Conservation (phyloP, 768 basidiomycete species). For the Rhodotorula taiwanensis region DNA sequence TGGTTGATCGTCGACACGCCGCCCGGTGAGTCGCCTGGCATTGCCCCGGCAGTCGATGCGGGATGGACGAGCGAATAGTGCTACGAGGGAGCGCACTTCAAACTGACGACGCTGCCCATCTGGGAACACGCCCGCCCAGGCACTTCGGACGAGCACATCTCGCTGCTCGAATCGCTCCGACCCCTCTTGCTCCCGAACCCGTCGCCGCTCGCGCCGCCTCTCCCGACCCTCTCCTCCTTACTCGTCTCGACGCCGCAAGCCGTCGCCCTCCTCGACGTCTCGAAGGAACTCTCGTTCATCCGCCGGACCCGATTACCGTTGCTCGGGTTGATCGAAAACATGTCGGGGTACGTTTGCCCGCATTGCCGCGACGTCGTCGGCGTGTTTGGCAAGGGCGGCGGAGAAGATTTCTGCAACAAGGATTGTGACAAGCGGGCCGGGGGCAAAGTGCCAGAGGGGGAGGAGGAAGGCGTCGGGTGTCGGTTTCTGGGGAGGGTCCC, state of each 20-base stretch:
- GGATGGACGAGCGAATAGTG: too few relatives aligned
- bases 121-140: slow-evolving; percentile 52
- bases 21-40: slow-evolving; percentile 62
- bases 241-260: slow-evolving; percentile 97
- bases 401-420: slow-evolving; percentile 53
- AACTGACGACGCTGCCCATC: too few relatives aligned
- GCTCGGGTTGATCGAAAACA: slow-evolving; percentile 90
- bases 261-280: slow-evolving; percentile 85
- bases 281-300: slow-evolving; percentile 94
- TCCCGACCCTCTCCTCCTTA: slow-evolving; percentile 64
- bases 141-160: slow-evolving; percentile 97
- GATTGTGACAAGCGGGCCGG: slow-evolving; percentile 49
- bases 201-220: slow-evolving; percentile 18
- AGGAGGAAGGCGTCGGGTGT: slow-evolving; percentile 55
- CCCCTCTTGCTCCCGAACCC: slow-evolving; percentile 55
- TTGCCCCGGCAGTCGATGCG: not conserved
- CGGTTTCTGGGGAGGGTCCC: slow-evolving; percentile 80
- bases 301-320: slow-evolving; percentile 78
- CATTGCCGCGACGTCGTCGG: slow-evolving; percentile 94
- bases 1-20: slow-evolving; percentile 93
- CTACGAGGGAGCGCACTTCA: not conserved
- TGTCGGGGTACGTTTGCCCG: slow-evolving; percentile 96
- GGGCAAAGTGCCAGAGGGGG: slow-evolving; percentile 46
- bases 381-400: slow-evolving; percentile 89
- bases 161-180: slow-evolving; percentile 84